Evolutionary conservation across 805 yeast genomes (phyloP).

Genomic region (Ogataea pilisensis): DNA sequence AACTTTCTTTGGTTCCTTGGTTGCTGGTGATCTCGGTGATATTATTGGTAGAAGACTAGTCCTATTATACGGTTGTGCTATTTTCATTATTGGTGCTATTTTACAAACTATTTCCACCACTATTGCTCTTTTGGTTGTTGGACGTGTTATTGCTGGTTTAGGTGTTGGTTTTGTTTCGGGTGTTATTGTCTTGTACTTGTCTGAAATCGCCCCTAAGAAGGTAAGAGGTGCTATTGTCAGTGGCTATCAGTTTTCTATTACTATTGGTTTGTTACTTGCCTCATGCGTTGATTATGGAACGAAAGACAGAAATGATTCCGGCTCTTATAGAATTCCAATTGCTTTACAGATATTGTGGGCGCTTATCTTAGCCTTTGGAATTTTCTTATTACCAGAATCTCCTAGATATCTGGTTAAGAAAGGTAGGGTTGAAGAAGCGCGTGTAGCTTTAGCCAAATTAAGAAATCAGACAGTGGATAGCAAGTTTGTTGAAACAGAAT

Average conservation of each 20-base stretch:
- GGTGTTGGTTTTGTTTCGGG: constrained; percentile 73
- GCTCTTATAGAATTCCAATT: constrained; percentile 73
- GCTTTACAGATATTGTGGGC: constrained; percentile 64
- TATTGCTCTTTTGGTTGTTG: constrained; percentile 51
- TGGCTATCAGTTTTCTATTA: constrained; percentile 64
- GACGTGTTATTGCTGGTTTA: constrained; percentile 64
- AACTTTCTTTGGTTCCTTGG: constrained; percentile 63
- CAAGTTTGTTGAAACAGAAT: constrained; percentile 43
- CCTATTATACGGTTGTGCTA: constrained; percentile 38
- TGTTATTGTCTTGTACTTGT: constrained; percentile 76
- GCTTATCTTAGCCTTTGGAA: constrained; percentile 33
- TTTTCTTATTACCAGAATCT: constrained; percentile 51
- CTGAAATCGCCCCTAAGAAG: constrained; percentile 63
- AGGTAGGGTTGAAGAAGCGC: constrained; percentile 50
- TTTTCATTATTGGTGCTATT: constrained; percentile 46
- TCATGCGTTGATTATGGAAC: constrained; percentile 70
- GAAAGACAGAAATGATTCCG: constrained; percentile 44
- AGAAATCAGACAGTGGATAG: constrained; percentile 48
- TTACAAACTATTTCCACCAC: constrained; percentile 45
- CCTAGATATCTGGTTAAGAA: constrained; percentile 67
- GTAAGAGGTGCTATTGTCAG: constrained; percentile 62
- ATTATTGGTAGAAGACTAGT: constrained; percentile 45
- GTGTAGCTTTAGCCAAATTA: constrained; percentile 39
- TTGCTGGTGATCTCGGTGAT: constrained; percentile 52
- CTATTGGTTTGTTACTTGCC: constrained; percentile 67